phyloP scores from a whole-genome alignment of 768 basidiomycete genomes.

The Hygrophorus pudorinus region DNA sequence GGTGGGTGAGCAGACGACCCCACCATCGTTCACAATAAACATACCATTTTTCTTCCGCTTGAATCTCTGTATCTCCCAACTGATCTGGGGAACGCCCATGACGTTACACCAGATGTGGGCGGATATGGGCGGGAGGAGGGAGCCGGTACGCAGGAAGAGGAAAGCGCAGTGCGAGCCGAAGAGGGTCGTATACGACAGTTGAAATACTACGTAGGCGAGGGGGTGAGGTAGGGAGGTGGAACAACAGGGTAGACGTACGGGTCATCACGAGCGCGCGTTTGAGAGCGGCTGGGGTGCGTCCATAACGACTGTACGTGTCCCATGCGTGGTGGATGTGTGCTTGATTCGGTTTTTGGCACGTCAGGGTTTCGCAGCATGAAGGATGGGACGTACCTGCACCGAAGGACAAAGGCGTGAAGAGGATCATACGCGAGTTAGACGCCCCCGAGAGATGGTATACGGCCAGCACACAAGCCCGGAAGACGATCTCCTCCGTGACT shows the following conservation, averaged over 20 bases:
- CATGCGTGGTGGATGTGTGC: slow-evolving; percentile 92
- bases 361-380: not conserved
- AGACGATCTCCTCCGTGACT: slow-evolving; percentile 87
- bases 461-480: slow-evolving; percentile 74
- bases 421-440: slow-evolving; percentile 52
- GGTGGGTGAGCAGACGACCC: too few species aligned
- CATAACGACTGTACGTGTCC: slow-evolving; percentile 73
- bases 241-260: slow-evolving; percentile 28
- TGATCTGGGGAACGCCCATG: slow-evolving; percentile 79
- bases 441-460: slow-evolving; percentile 60
- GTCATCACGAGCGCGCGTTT: slow-evolving; percentile 47
- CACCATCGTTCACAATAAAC: too few species aligned
- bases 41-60: slow-evolving; percentile 42
- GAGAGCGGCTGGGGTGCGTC: slow-evolving; percentile 55
- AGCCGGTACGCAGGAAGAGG: slow-evolving; percentile 80
- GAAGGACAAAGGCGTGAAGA: slow-evolving; percentile 77
- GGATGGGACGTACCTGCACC: slow-evolving; percentile 56
- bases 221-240: not conserved
- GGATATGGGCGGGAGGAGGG: slow-evolving; percentile 64
- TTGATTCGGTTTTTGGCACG: slow-evolving; percentile 16
- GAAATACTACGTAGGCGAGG: slow-evolving; percentile 54
- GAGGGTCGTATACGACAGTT: slow-evolving; percentile 82
- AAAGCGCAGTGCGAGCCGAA: slow-evolving; percentile 87
- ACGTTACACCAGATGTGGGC: slow-evolving; percentile 91
- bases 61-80: slow-evolving; percentile 42